Evolutionary conservation across 2,329 filamentous ascomycete genomes (phyloP).

Genomic region (Apiospora aurea): DNA sequence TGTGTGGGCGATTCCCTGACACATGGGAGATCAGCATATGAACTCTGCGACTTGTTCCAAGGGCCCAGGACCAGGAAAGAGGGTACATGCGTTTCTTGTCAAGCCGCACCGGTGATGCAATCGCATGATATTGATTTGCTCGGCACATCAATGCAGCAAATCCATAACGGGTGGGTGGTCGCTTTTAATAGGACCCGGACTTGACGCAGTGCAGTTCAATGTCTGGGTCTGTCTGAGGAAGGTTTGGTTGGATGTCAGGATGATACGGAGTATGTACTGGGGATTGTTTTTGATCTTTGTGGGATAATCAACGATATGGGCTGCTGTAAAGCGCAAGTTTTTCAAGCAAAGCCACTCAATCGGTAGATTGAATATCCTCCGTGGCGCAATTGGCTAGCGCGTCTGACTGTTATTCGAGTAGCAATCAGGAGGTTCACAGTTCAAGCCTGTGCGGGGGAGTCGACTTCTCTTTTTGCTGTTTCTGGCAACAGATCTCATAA

Average conservation of each 20-base stretch:
- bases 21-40: no score
- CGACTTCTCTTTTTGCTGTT: background rate
- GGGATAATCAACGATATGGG: background rate
- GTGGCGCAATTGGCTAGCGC: constrained; percentile 65
- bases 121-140: no score
- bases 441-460: constrained; percentile 15
- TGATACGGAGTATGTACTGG: accelerated
- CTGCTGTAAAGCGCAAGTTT: background rate
- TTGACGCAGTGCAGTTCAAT: no score
- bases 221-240: no score
- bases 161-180: no score
- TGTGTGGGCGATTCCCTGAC: no score
- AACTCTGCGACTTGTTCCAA: no score
- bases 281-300: background rate
- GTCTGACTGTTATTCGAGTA: constrained; percentile 60
- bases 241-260: background rate
- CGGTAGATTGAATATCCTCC: constrained; percentile 31
- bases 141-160: no score
- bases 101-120: no score
- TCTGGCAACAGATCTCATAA: background rate
- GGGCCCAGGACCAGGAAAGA: no score
- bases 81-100: no score
- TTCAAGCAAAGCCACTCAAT: constrained; percentile 18
- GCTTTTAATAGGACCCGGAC: no score
- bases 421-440: constrained; percentile 18